Base-by-base conservation (phyloP, 495 filamentous ascomycete genomes). In the Aspergillus campestris region DNA sequence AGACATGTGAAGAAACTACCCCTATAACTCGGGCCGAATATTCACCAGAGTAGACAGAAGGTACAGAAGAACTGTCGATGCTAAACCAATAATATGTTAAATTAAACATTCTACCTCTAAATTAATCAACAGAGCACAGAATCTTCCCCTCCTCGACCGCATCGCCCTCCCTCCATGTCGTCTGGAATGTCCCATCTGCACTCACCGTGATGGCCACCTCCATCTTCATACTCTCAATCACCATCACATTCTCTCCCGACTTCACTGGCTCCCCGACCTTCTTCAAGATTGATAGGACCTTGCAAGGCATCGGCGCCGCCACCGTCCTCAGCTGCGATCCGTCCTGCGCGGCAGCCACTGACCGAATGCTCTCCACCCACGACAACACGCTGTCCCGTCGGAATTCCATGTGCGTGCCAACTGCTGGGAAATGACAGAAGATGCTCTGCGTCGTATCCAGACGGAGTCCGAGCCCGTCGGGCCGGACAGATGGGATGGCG, bases 181-280 rank as follows among this genome's bases (percentile, higher is more conserved):
- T 48, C n/a, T 52, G 34, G 28, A 63, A 59, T n/a, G 34, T 50
- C 18, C 60, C 60, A 7, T 46, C 38, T 2, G 45, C 45, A 0
- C 42, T 27, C 0, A 53, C 58, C 15, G 53, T 38, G 42, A 95
- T 90, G 12, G 85, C 84, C 12, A 86, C 91, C 64, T 95, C 89
- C 89, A 95, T 95, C 76, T 95, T 95, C 89, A 95, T 95, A 44
- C 87, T 92, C 64, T 95, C 89, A 56, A 95, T 89, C 0, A 95
- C 87, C 43, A 94, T 85, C 36, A 95, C 68, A 10, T 82, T 72
- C 38, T 89, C 76, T 31, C 84, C 87, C 61, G 84, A 86, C 53
- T 76, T 72, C 14, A 94, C 87, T 31, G 53, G 63, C 44, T 86
- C 79, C 0, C 88, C 89, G 52, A 81, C 83, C 33, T 74, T 61